These are phyloP conservation scores for Aureobasidium subglaciale DNA, from an alignment of 2,329 filamentous ascomycete genomes.

Conservation along the genomic window DNA sequence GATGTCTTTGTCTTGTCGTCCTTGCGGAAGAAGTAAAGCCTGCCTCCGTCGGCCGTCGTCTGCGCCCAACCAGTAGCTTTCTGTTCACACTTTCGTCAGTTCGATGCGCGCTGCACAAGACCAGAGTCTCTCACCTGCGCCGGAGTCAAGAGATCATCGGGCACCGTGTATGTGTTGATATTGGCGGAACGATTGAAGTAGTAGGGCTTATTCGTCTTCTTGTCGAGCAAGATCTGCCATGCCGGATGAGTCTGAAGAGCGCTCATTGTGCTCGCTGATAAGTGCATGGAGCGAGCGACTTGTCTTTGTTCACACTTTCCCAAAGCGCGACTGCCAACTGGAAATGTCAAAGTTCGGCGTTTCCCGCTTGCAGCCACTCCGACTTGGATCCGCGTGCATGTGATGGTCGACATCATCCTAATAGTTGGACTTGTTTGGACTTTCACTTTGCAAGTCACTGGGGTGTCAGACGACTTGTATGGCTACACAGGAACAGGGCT, in stretches of 20 bases:
- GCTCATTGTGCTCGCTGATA: background rate
- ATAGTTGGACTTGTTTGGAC: background rate
- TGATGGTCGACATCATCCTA: background rate
- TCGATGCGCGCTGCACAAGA: too few relatives aligned
- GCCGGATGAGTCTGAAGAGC: conserved; percentile 29
- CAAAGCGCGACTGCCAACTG: background rate
- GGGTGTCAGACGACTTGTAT: background rate
- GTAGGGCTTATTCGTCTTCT: conserved; percentile 71
- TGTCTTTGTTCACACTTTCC: conserved; percentile 8
- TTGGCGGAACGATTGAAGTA: conserved; percentile 87
- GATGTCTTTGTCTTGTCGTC: conserved; percentile 78
- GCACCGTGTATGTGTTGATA: conserved; percentile 89
- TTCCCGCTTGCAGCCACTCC: conserved; percentile 1
- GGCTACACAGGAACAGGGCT: background rate
- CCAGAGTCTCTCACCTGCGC: conserved; percentile 56
- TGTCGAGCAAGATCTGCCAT: conserved; percentile 76
- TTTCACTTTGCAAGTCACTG: background rate
- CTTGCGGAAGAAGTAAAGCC: conserved; percentile 89
- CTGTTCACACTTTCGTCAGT: conserved; percentile 56
- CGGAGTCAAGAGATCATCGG: conserved; percentile 76
- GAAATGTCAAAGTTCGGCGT: background rate
- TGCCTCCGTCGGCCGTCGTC: conserved; percentile 77
- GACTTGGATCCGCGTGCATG: background rate
- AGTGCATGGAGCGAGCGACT: background rate
- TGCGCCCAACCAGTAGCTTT: conserved; percentile 63